Evolutionary conservation across 2,329 filamentous ascomycete species (phyloP).

Genomic region (Aureobasidium sp.): DNA sequence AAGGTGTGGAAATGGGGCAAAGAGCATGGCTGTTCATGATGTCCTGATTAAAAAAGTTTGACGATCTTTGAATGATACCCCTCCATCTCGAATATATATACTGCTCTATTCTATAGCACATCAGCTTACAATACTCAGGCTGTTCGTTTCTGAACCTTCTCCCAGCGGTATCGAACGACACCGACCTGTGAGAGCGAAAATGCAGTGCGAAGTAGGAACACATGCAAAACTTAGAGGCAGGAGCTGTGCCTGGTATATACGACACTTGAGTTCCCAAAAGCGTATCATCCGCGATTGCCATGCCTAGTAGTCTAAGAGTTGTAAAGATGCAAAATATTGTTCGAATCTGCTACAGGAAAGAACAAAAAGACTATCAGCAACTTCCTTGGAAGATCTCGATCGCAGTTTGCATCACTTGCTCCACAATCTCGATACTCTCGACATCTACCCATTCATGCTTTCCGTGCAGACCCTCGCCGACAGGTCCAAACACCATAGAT

Average conservation of each 20-base stretch:
- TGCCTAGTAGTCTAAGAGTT: background rate
- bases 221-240: background rate
- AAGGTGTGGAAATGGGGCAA: constrained; percentile 54
- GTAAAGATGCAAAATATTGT: background rate
- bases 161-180: background rate
- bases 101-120: too few relatives aligned
- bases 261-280: too few relatives aligned
- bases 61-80: background rate
- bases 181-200: too few relatives aligned
- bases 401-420: background rate
- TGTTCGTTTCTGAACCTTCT: background rate
- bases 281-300: background rate
- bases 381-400: background rate
- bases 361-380: background rate
- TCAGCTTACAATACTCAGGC: background rate
- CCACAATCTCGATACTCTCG: background rate
- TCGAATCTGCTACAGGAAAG: background rate
- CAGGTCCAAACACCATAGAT: background rate
- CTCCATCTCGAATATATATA: background rate
- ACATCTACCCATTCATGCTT: constrained; percentile 11
- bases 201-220: too few relatives aligned
- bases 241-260: background rate
- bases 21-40: constrained; percentile 39
- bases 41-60: background rate
- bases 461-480: background rate